Base-by-base conservation (phyloP, 441 rosid genomes). In the Isatis lusitanica region DNA sequence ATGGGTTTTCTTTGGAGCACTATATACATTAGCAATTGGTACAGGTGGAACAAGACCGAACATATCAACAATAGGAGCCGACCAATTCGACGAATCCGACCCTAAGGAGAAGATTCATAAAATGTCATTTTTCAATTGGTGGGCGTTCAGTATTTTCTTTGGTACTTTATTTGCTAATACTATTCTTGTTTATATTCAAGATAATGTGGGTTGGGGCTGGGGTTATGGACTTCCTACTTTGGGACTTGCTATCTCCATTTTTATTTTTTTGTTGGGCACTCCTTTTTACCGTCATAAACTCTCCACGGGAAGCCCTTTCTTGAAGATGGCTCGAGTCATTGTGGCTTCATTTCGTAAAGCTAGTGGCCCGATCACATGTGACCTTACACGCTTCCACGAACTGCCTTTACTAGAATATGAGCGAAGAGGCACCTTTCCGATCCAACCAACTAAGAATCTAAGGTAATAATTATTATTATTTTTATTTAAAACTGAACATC, bases 71-170 rank as follows among this genome's bases (percentile, higher is more conserved):
- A 92, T 90, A 0, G 97, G 98, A 0, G 98, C 98, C 0, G 99
- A 94, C 71, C 98, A 92, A 35, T 94, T 95, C 13, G 99, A 95
- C 15, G 97, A 85, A 12, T 93, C 86, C 13, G 84, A 93, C 3
- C 84, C 88, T 0, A 88, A 83, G 56, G 98, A 94, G 82, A 94
- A 93, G 78, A 68, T 31, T 48, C 83, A 83, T 1, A 94, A 92
- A 80, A 86, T 87, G 5, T 90, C 99, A 13, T 94, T 94, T 85
- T 92, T 94, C 93, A 94, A 92, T 40, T 92, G 99, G 98, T 94
- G 98, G 98, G 84, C 88, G 97, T 92, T 92, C 74, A 83, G 96
- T 83, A 91, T 90, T 55, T 94, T 89, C 77, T 83, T 88, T 60
- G 99, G 99, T 16, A 84, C 91, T 12, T 88, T 93, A 24, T 90